These are phyloP conservation scores for Lobosporangium transversale DNA, from an alignment of 192 early-diverging fungal genomes.

Conservation along the genomic window DNA sequence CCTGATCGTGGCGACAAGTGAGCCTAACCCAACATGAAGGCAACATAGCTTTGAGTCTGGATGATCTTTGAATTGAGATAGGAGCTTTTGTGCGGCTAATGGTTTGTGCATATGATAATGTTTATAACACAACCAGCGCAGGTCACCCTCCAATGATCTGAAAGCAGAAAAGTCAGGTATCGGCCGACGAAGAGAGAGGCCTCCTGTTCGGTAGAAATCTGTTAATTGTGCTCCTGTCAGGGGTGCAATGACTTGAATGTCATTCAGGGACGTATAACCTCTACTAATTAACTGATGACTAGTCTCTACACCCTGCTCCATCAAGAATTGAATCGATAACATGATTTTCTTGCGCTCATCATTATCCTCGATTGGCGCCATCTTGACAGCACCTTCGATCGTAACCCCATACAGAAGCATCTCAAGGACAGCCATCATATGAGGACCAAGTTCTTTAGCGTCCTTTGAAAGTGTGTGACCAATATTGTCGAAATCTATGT, in stretches of 20 bases:
- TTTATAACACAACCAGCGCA: conserved; percentile 21
- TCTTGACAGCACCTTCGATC: conserved; percentile 6
- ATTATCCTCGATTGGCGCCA: not conserved
- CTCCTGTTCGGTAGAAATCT: conserved; percentile 8
- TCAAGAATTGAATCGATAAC: conserved; percentile 30
- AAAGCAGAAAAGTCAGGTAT: not conserved
- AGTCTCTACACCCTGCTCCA: conserved; percentile 16
- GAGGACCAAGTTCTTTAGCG: not conserved
- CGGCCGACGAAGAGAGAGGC: conserved; percentile 5
- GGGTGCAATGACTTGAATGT: conserved; percentile 12
- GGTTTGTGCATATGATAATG: conserved; percentile 1
- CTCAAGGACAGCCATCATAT: conserved; percentile 43
- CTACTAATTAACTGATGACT: conserved; percentile 21
- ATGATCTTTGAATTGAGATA: not conserved
- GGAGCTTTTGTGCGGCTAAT: too few relatives aligned
- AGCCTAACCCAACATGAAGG: not conserved
- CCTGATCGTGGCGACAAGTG: conserved; percentile 12
- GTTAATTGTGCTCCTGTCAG: conserved; percentile 11
- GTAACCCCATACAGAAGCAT: conserved; percentile 33
- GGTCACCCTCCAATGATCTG: conserved; percentile 13
- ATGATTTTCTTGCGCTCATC: conserved; percentile 14
- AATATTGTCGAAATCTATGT: not conserved
- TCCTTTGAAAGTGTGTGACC: conserved; percentile 11
- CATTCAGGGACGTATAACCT: conserved; percentile 16
- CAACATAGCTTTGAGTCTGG: not conserved